Base-by-base conservation (phyloP, 140 eudicot species). In the Ambrosia hybrid region DNA sequence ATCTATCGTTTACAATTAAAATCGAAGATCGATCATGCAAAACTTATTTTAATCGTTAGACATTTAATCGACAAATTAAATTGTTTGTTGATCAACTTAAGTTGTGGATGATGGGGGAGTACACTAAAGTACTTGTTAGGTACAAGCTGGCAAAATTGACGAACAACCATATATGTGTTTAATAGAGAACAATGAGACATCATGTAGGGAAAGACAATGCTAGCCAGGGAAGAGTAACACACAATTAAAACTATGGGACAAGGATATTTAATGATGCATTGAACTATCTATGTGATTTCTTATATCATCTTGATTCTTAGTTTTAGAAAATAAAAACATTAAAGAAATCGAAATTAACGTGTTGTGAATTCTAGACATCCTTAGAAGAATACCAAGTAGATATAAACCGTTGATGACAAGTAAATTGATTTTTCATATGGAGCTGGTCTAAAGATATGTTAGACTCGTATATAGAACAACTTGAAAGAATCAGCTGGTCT, bases 61-160 rank as follows among this genome's bases (percentile, higher is more conserved):
- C 70, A 36, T 51, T 63, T 75, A 10, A 13, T 10, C 14, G 15
- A 53, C 53, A 57, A 37, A 49, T 51, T 51, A 58, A 68, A 67
- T 43, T 12, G 30, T 56, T 67, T n/a, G n/a, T n/a, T 21, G 13
- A 52, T 15, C 48, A 65, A 64, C 14, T 65, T 10, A 30, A n/a
- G 45, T 6, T 34, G 59, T 15, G 30, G 21, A 38, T 41, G 12
- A 15, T 51, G 7, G 49, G 10, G 26, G n/a, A 57, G 83, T 78
- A 78, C 82, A 41, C 76, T 16, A 62, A 53, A 68, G 73, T 80
- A 74, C 84, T 56, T 66, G 51, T 70, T 79, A 63, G 51, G 80
- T 80, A 74, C 77, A 76, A 75, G 81, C 78, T 80, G 84, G 74
- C 84, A 57, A 66, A 61, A 70, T 48, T 39, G 51, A 65, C 63